These are phyloP conservation scores for slime mould (Dictyostelium discoideum) DNA, from an alignment of 78 protist genomes.

Conservation along the genomic window DNA sequence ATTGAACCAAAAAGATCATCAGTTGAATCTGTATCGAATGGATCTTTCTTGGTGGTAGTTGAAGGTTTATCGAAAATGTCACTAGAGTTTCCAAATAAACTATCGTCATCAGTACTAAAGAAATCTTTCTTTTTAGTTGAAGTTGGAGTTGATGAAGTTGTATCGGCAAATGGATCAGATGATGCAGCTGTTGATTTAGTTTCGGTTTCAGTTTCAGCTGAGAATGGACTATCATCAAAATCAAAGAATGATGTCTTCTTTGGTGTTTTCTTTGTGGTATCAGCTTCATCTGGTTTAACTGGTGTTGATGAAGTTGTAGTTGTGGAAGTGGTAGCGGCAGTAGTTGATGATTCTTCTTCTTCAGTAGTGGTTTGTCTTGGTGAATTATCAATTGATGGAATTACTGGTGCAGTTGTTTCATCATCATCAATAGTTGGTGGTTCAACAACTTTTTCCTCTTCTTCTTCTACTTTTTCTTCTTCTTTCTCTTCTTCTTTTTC, in stretches of 20 bases:
- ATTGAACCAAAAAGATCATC: conserved; percentile 16
- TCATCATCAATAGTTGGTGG: conserved; percentile 39
- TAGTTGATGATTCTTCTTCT: neutral
- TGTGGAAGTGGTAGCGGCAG: neutral
- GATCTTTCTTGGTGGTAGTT: neutral
- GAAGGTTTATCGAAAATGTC: conserved; percentile 8
- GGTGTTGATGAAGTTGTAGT: conserved; percentile 4
- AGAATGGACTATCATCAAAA: conserved; percentile 62
- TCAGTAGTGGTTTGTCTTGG: neutral
- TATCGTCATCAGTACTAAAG: conserved; percentile 31
- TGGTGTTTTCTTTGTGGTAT: conserved; percentile 43
- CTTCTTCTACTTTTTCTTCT: neutral
- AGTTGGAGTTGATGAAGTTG: conserved; percentile 16
- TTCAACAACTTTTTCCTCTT: neutral
- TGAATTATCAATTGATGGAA: conserved; percentile 1
- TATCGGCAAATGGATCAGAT: neutral
- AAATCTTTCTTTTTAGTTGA: conserved; percentile 49
- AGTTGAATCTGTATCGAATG: neutral
- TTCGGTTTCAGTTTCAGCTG: neutral
- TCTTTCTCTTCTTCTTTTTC: neutral
- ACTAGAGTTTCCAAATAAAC: neutral
- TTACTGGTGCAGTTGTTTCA: conserved; percentile 6
- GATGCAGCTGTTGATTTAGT: neutral
- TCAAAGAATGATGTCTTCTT: conserved; percentile 72
- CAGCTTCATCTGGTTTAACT: conserved; percentile 48